Percentiles rank a stretch among this genome's conserved stretches.
Evolutionary conservation across 2,329 filamentous ascomycete genomes (phyloP).

Genomic region (Fusarium keratoplasticum): DNA sequence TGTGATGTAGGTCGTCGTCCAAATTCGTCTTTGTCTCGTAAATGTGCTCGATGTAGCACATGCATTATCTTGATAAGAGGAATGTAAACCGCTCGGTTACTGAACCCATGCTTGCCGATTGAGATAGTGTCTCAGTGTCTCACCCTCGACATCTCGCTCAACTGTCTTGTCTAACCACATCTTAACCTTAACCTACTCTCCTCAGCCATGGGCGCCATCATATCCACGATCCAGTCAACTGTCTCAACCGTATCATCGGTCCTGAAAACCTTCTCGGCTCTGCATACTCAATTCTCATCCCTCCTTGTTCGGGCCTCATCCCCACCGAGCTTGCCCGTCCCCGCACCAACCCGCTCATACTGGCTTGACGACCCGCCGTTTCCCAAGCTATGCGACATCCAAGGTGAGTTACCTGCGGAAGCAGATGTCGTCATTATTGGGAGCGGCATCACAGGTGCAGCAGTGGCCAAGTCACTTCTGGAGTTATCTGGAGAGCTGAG

Average conservation of each 20-base stretch:
- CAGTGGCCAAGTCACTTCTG: constrained; percentile 43
- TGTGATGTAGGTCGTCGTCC: too few relatives aligned
- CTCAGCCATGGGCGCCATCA: constrained; percentile 48
- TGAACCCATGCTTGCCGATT: not conserved
- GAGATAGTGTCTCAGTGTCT: not conserved
- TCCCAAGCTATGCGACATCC: constrained; percentile 53
- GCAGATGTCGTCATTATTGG: constrained; percentile 65
- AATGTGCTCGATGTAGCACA: not conserved
- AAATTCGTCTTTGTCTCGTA: not conserved
- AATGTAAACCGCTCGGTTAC: not conserved
- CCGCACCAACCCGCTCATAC: constrained; percentile 57
- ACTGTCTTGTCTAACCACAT: not conserved
- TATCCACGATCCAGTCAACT: constrained; percentile 44
- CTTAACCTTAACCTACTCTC: not conserved
- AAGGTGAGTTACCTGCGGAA: constrained; percentile 48
- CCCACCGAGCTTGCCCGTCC: constrained; percentile 55
- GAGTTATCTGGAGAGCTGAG: constrained; percentile 36
- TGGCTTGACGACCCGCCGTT: constrained; percentile 60
- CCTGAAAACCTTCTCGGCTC: constrained; percentile 40
- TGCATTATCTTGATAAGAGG: not conserved
- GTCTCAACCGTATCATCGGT: constrained; percentile 39
- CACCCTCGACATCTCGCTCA: not conserved
- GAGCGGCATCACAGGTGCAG: constrained; percentile 64
- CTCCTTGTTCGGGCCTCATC: constrained; percentile 47
- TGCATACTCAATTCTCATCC: constrained; percentile 44